A percentile compares a stretch with the other conserved stretches of the same genome.
Evolutionary conservation across 768 basidiomycete genomes (phyloP).

Genomic region (Strobilomyces dryophilus): DNA sequence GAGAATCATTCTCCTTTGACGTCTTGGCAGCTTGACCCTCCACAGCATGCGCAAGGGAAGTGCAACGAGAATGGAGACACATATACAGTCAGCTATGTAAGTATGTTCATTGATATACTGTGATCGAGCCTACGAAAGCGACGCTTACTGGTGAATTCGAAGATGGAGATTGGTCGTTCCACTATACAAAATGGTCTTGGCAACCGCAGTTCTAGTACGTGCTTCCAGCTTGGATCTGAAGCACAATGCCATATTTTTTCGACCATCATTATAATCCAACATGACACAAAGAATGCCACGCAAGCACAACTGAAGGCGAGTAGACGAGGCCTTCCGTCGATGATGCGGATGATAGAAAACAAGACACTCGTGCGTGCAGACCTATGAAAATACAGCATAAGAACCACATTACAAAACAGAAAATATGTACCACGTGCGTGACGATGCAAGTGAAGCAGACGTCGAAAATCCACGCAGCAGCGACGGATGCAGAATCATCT

Average conservation of each 20-base stretch:
- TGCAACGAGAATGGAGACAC: too few species aligned
- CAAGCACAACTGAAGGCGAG: background rate
- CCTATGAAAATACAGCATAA: background rate
- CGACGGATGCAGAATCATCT: background rate
- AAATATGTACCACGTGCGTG: background rate
- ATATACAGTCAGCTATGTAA: conserved; percentile 15
- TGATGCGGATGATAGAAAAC: background rate
- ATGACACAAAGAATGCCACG: background rate
- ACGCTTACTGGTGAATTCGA: conserved; percentile 14
- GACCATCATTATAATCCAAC: background rate
- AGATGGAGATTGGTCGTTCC: background rate
- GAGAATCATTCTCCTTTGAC: too few species aligned
- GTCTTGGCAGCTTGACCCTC: too few species aligned
- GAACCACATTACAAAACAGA: background rate
- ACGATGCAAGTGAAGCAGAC: background rate
- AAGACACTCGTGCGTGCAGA: background rate
- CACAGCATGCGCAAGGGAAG: too few species aligned
- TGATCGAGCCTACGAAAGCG: background rate
- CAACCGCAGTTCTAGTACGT: too few species aligned
- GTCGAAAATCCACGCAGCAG: background rate
- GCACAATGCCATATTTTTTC: background rate
- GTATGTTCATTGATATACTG: background rate
- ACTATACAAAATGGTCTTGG: background rate
- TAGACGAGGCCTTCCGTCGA: background rate
- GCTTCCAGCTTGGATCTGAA: background rate